A percentile compares a stretch with the other conserved stretches of the same genome.
Evolutionary conservation across 805 yeast species (phyloP).

Genomic region (Dipodascopsis uninucleata): DNA sequence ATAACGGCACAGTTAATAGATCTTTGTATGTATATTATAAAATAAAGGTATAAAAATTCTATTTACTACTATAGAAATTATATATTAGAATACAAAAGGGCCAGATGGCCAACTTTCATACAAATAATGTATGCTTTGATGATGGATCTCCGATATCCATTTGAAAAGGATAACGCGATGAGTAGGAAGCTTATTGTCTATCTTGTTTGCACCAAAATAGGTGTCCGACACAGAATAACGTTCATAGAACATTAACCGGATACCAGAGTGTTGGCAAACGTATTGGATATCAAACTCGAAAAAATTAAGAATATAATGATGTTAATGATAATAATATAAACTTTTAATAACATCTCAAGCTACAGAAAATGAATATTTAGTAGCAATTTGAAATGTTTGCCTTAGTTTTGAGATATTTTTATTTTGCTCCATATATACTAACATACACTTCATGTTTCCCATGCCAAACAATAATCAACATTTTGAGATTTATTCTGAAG

Average conservation of each 20-base stretch:
- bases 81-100: neutral
- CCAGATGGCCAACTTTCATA: neutral
- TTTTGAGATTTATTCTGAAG: neutral
- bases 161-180: slow-evolving; percentile 52
- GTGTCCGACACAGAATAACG: slow-evolving; percentile 53
- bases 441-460: slow-evolving; percentile 18
- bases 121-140: slow-evolving; percentile 12
- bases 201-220: slow-evolving; percentile 93
- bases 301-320: neutral
- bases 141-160: slow-evolving; percentile 25
- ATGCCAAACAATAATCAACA: slow-evolving; percentile 4
- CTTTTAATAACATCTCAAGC: too few species aligned
- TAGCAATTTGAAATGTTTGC: too few species aligned
- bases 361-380: too few species aligned
- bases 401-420: slow-evolving; percentile 1
- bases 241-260: slow-evolving; percentile 43
- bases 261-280: slow-evolving; percentile 95
- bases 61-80: too few species aligned
- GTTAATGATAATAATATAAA: too few species aligned
- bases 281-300: neutral
- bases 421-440: slow-evolving; percentile 10
- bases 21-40: too few species aligned
- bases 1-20: too few species aligned
- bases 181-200: slow-evolving; percentile 56
- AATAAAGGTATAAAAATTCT: neutral